Evolutionary conservation across 768 basidiomycete species (phyloP).

Genomic region (Mycena galericulata): DNA sequence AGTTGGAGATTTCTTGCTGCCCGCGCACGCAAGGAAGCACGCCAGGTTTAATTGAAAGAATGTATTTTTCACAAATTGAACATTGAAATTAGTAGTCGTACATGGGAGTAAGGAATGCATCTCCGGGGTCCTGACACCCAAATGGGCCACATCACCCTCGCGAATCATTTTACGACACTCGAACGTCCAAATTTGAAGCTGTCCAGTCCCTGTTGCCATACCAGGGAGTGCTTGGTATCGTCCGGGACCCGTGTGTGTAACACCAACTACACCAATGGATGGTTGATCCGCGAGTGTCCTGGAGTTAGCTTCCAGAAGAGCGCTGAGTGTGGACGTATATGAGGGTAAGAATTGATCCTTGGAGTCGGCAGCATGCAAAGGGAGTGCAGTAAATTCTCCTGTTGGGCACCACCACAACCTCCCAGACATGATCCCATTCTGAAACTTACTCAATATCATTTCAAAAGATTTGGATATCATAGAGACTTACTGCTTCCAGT

Average conservation of each 20-base stretch:
- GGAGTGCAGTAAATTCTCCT: neutral
- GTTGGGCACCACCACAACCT: conserved; percentile 4
- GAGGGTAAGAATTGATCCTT: neutral
- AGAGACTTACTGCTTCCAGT: neutral
- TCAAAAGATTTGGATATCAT: neutral
- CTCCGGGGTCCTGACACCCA: too few species aligned
- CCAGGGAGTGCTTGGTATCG: neutral
- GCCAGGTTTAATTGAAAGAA: too few species aligned
- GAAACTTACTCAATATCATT: neutral
- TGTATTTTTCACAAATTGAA: too few species aligned
- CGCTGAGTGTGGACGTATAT: neutral
- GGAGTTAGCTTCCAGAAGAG: neutral
- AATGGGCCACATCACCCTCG: too few species aligned
- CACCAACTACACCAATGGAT: neutral
- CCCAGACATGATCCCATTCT: neutral
- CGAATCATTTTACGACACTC: too few species aligned
- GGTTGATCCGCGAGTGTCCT: neutral
- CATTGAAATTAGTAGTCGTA: too few species aligned
- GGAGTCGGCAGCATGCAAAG: neutral
- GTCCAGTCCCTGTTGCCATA: too few species aligned
- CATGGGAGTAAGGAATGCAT: too few species aligned
- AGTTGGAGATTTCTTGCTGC: too few species aligned
- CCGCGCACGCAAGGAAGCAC: too few species aligned
- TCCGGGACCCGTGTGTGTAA: neutral
- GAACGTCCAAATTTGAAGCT: too few species aligned